Evolutionary conservation across 257 asterid genomes (phyloP), one percentile per base, ranked within the genome.

Genomic region (Scutellaria galericulata): DNA sequence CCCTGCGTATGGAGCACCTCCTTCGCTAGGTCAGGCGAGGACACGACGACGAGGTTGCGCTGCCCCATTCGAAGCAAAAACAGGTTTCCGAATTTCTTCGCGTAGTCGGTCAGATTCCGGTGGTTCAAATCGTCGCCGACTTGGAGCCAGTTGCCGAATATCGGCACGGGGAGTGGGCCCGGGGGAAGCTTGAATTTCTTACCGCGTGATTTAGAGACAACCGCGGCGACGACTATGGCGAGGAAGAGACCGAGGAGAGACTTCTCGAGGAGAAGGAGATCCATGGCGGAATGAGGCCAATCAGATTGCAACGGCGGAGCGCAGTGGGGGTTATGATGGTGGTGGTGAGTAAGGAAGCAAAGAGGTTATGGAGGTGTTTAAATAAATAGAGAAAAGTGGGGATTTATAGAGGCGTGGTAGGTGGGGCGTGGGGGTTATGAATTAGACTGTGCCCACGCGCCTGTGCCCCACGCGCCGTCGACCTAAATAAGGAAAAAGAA

Each of bases 1-100:
- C 96, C 96, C 59, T 87, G 93, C 3, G 88, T 89, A 74, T 81
- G 89, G 55, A 89, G 77, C 2, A 89, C 96, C 2, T 89, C 93
- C 74, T 87, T 89, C 0, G 96, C 89, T 8, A 79, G 84, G 2
- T 89, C 93, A 2, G 87, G 91, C 1, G 96, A 85, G 4, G 96
- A 89, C 22, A 87, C 91, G 22, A 84, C 96, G 0, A 80, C 93
- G 5, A 89, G 78, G 51, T 87, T 89, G 9, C 88, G 83, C 41
- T 86, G 90, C 9, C 93, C 96, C 96, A 89, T 89, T 2, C 88
- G 75, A 0, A 89, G 79, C 14, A 86, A 46, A 20, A 89, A 78
- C 0, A 89, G 31, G 5, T 89, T 83, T 7, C 96, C 93, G 13
- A 87, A 84, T 6, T 75, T 84, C 68, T 82, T 85, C 2, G 93